Evolutionary conservation across 2,329 filamentous ascomycete genomes (phyloP).

Genomic region (Pseudogymnoascus sp.): DNA sequence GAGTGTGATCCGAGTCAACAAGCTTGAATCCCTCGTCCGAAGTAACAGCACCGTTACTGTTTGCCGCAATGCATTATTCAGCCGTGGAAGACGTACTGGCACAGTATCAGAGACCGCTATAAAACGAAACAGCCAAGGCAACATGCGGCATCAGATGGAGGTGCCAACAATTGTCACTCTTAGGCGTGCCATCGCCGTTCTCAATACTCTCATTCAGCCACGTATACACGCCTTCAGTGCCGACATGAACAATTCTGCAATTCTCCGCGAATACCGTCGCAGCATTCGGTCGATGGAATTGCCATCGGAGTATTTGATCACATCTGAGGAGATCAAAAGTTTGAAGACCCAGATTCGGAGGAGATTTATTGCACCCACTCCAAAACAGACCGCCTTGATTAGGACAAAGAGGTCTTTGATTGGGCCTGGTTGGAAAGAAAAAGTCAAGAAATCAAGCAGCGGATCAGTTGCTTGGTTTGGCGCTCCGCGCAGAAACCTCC

Average conservation of each 20-base stretch:
- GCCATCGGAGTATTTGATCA: neutral
- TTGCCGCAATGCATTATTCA: neutral
- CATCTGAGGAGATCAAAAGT: neutral
- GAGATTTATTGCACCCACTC: neutral
- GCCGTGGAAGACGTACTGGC: neutral
- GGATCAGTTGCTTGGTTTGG: neutral
- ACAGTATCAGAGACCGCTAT: neutral
- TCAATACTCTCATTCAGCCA: neutral
- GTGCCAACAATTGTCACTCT: slow-evolving; percentile 3
- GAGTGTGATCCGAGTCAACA: neutral
- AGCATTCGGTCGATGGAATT: neutral
- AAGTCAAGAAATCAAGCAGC: neutral
- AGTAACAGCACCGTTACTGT: neutral
- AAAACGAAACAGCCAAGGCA: neutral
- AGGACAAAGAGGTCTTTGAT: neutral
- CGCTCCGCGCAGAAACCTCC: neutral
- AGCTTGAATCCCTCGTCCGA: neutral
- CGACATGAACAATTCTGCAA: neutral
- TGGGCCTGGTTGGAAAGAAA: neutral
- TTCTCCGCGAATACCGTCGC: neutral
- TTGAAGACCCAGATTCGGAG: neutral
- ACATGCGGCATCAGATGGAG: neutral
- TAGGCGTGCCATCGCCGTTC: neutral
- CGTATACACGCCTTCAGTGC: neutral
- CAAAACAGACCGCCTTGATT: neutral